Percentiles rank a stretch among this genome's conserved stretches.
Evolutionary conservation across 805 yeast species (phyloP).

Genomic region (Wickerhamomyces sydowiorum): DNA sequence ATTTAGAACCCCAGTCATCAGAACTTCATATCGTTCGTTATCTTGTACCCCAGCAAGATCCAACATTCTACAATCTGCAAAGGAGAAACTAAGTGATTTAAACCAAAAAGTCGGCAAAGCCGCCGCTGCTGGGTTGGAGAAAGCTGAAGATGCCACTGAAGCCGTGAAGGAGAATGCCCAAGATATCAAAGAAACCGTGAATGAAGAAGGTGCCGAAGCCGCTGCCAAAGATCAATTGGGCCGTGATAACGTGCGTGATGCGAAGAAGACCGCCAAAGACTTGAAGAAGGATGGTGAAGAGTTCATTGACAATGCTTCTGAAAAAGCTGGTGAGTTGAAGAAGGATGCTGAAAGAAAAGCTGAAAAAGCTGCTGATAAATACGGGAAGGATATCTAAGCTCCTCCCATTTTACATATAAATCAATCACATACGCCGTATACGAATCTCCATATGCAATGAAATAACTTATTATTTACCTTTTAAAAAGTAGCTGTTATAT

Average conservation of each 20-base stretch:
- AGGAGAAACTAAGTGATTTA: conserved; percentile 14
- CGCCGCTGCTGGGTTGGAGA: conserved; percentile 16
- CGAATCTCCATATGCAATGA: too few species aligned
- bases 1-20: neutral
- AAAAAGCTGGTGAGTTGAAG: neutral
- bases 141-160: conserved; percentile 12
- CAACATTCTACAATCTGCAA: conserved; percentile 18
- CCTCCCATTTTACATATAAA: too few species aligned
- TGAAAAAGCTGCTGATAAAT: neutral
- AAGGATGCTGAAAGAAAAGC: neutral
- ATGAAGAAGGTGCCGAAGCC: conserved; percentile 2
- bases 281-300: conserved; percentile 1
- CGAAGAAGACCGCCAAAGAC: conserved; percentile 2
- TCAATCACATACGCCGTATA: too few species aligned
- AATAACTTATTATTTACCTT: too few species aligned
- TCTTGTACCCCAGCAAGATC: conserved; percentile 11
- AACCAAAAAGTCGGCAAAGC: conserved; percentile 20
- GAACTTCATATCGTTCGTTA: neutral
- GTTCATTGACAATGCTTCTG: neutral
- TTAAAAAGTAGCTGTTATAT: too few species aligned
- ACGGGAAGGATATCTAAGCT: neutral
- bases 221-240: neutral
- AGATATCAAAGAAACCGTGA: neutral
- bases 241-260: neutral
- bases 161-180: conserved; percentile 6